These are phyloP conservation scores for Saturnispora saitoi DNA, from an alignment of 805 yeast species.

Conservation along the genomic window DNA sequence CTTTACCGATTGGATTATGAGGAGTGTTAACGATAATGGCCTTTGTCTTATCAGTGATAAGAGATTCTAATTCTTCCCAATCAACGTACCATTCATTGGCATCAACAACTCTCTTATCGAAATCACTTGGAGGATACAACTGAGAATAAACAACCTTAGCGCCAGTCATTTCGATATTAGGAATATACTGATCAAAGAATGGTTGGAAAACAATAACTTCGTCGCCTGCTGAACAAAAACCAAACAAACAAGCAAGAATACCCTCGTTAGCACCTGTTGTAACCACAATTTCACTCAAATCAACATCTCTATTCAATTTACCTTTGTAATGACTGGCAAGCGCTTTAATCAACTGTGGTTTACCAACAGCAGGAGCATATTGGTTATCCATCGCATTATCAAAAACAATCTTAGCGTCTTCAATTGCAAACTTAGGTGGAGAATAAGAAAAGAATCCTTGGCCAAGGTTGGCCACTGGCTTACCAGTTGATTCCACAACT, in stretches of 20 bases:
- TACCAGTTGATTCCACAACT: slow-evolving; percentile 60
- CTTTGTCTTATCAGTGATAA: slow-evolving; percentile 70
- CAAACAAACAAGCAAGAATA: slow-evolving; percentile 75
- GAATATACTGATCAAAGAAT: slow-evolving; percentile 91
- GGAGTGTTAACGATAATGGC: slow-evolving; percentile 87
- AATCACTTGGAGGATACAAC: slow-evolving; percentile 72
- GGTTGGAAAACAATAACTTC: slow-evolving; percentile 97
- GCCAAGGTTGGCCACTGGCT: slow-evolving; percentile 80
- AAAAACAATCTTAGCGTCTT: slow-evolving; percentile 72
- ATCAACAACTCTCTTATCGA: slow-evolving; percentile 50
- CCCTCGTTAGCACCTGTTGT: slow-evolving; percentile 99
- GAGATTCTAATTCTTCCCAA: slow-evolving; percentile 63
- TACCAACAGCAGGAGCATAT: slow-evolving; percentile 87
- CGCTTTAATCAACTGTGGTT: slow-evolving; percentile 64
- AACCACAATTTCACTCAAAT: slow-evolving; percentile 57
- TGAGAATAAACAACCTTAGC: slow-evolving; percentile 86
- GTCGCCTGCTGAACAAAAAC: slow-evolving; percentile 77
- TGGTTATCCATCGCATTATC: slow-evolving; percentile 74
- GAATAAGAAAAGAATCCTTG: slow-evolving; percentile 96
- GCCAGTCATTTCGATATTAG: slow-evolving; percentile 89
- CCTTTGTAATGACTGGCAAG: slow-evolving; percentile 66
- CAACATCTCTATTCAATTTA: slow-evolving; percentile 48
- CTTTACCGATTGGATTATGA: slow-evolving; percentile 93
- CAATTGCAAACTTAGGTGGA: slow-evolving; percentile 88
- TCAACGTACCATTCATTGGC: slow-evolving; percentile 88